phyloP scores from a whole-genome alignment of 2,329 filamentous ascomycete genomes.

The Fonsecaea monophora region DNA sequence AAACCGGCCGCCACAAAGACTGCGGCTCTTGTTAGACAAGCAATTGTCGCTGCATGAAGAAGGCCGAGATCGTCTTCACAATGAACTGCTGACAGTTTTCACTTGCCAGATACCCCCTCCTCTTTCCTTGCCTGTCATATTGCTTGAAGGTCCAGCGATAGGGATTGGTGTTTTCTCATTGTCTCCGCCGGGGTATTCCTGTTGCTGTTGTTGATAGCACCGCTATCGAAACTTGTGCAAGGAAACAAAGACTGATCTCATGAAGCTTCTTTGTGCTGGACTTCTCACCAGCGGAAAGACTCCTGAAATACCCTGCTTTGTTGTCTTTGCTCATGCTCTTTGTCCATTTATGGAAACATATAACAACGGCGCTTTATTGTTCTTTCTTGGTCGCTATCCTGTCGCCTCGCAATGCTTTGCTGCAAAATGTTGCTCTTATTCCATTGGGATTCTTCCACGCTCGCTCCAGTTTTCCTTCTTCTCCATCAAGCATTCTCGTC shows the following conservation, averaged over 20 bases:
- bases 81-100: not conserved
- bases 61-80: not conserved
- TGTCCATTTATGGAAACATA: slow-evolving; percentile 11
- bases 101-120: not conserved
- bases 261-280: slow-evolving; percentile 15
- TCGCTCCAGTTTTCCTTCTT: not conserved
- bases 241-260: not conserved
- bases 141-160: not conserved
- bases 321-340: slow-evolving; percentile 15
- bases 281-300: not conserved
- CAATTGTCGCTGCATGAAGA: not conserved
- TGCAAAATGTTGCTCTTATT: slow-evolving; percentile 12
- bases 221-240: not conserved
- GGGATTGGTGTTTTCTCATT: not conserved
- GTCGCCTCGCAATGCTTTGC: slow-evolving; percentile 7
- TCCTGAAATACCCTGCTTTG: not conserved
- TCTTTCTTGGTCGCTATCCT: slow-evolving; percentile 4
- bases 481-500: not conserved
- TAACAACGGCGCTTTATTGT: slow-evolving; percentile 5
- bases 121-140: not conserved
- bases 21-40: not conserved
- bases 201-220: not conserved
- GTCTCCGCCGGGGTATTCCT: not conserved
- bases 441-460: not conserved
- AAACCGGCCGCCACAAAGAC: not conserved